These are phyloP conservation scores for Oenanthe sinensis DNA, from an alignment of 129 eudicot genomes.

Conservation along the genomic window DNA sequence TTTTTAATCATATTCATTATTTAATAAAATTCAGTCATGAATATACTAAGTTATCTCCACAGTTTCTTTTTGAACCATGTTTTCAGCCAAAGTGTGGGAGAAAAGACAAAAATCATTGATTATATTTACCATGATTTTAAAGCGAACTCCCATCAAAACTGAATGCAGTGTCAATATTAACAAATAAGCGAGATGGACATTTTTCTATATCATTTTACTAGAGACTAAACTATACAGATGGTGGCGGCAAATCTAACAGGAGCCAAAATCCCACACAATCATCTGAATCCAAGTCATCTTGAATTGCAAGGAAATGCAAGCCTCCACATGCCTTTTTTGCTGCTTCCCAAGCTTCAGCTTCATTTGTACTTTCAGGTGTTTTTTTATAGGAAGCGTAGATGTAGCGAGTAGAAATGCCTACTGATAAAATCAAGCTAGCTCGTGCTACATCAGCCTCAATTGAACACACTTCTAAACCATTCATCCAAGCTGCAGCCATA, in stretches of 20 bases:
- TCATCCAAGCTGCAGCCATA: slow-evolving; percentile 90
- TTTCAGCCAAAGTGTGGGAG: too few relatives aligned
- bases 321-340: slow-evolving; percentile 86
- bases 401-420: slow-evolving; percentile 76
- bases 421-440: slow-evolving; percentile 57
- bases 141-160: not conserved
- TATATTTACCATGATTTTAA: not conserved
- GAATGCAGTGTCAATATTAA: not conserved
- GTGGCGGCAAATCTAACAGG: slow-evolving; percentile 79
- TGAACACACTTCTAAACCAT: slow-evolving; percentile 85
- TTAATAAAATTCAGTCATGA: too few relatives aligned
- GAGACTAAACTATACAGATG: slow-evolving; percentile 45
- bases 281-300: slow-evolving; percentile 73
- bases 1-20: too few relatives aligned
- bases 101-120: not conserved
- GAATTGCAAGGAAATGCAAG: slow-evolving; percentile 87
- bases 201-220: not conserved
- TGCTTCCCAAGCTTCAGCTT: slow-evolving; percentile 99
- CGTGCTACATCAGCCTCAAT: slow-evolving; percentile 68
- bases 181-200: not conserved
- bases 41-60: too few relatives aligned
- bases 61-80: too few relatives aligned
- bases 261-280: slow-evolving; percentile 95
- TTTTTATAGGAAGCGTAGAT: slow-evolving; percentile 76
- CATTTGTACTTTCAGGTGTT: slow-evolving; percentile 51